Evolutionary conservation across 2,329 filamentous ascomycete species (phyloP).

Genomic region (Leptographium galeiforme): DNA sequence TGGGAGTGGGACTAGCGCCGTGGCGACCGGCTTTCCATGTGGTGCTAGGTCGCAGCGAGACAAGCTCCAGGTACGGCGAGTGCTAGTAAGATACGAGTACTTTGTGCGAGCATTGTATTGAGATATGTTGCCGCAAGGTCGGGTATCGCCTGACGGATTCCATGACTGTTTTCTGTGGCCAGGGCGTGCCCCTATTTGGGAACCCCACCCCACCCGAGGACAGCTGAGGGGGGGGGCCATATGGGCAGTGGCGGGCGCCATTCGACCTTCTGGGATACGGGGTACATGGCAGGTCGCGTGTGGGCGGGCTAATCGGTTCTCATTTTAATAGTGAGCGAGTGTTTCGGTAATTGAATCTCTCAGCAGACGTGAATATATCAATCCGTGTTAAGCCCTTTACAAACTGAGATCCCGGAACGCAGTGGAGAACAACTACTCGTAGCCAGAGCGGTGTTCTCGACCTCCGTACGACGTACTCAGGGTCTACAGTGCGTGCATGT

Average conservation of each 20-base stretch:
- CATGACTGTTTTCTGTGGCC: background rate
- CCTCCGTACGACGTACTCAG: too few species aligned
- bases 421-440: background rate
- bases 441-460: too few species aligned
- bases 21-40: background rate
- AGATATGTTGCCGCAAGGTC: background rate
- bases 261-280: too few species aligned
- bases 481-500: too few species aligned
- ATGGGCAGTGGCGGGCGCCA: background rate
- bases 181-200: background rate
- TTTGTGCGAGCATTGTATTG: too few species aligned
- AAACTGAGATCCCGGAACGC: conserved; percentile 8
- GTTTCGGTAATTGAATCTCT: background rate
- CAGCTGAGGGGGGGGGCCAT: background rate
- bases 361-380: background rate
- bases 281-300: too few species aligned
- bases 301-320: too few species aligned
- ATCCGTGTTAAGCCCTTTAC: background rate
- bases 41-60: background rate
- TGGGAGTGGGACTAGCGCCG: background rate
- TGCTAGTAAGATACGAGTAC: too few species aligned
- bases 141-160: background rate
- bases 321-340: background rate
- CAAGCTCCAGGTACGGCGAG: conserved; percentile 3
- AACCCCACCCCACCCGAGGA: background rate